Evolutionary conservation across 164 flowering plant species (phyloP).

Genomic region (Piper longum): DNA sequence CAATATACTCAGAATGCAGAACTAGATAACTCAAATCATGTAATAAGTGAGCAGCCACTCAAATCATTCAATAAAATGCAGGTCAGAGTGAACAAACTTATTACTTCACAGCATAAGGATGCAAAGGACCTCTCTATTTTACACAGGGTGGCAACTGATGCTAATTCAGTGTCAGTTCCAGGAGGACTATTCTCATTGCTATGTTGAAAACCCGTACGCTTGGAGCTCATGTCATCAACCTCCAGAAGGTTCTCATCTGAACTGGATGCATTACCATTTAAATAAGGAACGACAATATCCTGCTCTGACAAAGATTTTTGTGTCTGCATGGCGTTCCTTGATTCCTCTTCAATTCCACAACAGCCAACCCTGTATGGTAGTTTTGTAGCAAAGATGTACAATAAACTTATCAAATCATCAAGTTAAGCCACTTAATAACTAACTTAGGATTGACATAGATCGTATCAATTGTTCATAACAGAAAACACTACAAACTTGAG

Average conservation of each 20-base stretch:
- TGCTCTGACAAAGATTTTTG: constrained; percentile 13
- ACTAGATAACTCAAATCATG: not conserved
- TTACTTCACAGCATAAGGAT: not conserved
- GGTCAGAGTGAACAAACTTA: not conserved
- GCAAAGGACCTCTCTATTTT: constrained; percentile 33
- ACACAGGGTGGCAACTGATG: constrained; percentile 2
- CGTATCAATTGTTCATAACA: not conserved
- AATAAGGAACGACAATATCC: constrained; percentile 18
- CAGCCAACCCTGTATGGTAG: constrained; percentile 14
- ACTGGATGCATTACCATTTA: constrained; percentile 15
- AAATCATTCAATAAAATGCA: not conserved
- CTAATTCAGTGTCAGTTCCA: constrained; percentile 5
- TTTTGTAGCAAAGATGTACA: constrained; percentile 4
- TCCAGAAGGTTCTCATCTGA: constrained; percentile 24
- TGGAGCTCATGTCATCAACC: constrained; percentile 16
- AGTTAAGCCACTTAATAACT: not conserved
- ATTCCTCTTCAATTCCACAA: constrained; percentile 43
- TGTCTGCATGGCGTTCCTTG: constrained; percentile 23
- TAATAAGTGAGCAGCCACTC: not conserved
- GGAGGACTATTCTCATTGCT: constrained; percentile 16
- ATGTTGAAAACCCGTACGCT: constrained; percentile 9
- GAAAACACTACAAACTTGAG: constrained; percentile 23
- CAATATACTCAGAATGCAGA: too few relatives aligned
- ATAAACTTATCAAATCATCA: not conserved
- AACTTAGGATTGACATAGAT: not conserved